phyloP scores from a whole-genome alignment of 108 stramenopile species.

The Chaetoceros muelleri region DNA sequence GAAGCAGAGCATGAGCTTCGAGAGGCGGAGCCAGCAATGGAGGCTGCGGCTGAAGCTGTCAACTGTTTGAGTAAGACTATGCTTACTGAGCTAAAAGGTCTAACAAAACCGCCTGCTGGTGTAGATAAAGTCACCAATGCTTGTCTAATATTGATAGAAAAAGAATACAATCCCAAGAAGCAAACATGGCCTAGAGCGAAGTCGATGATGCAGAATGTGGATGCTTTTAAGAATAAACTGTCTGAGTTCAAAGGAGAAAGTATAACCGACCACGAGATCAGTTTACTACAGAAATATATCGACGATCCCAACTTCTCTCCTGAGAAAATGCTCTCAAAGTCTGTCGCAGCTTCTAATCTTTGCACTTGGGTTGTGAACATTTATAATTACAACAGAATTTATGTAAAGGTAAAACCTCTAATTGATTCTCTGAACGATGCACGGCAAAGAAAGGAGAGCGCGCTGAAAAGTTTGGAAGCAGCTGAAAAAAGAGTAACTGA shows the following conservation, averaged over 20 bases:
- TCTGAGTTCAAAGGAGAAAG: conserved; percentile 61
- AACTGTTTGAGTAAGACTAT: conserved; percentile 76
- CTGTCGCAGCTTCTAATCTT: conserved; percentile 79
- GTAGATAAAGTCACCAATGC: conserved; percentile 74
- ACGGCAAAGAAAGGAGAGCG: conserved; percentile 53
- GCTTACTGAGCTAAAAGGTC: conserved; percentile 80
- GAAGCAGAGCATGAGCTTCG: conserved; percentile 72
- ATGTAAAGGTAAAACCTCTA: conserved; percentile 86
- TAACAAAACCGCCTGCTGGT: conserved; percentile 67
- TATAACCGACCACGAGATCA: conserved; percentile 62
- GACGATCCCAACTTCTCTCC: conserved; percentile 48
- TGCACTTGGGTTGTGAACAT: conserved; percentile 85
- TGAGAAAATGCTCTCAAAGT: conserved; percentile 77
- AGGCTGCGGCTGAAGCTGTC: conserved; percentile 76
- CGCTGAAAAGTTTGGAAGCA: conserved; percentile 52
- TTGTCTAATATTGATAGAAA: conserved; percentile 77
- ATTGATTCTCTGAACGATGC: conserved; percentile 79
- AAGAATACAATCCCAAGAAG: conserved; percentile 69
- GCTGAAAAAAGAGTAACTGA: conserved; percentile 56
- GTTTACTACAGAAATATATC: conserved; percentile 35
- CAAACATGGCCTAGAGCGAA: conserved; percentile 78
- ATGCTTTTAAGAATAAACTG: conserved; percentile 63
- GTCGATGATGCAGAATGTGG: conserved; percentile 86
- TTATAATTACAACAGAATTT: conserved; percentile 83
- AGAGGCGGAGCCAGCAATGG: conserved; percentile 86